Conservation (phyloP, 2,329 filamentous ascomycete species). For the Clarireedia paspali region DNA sequence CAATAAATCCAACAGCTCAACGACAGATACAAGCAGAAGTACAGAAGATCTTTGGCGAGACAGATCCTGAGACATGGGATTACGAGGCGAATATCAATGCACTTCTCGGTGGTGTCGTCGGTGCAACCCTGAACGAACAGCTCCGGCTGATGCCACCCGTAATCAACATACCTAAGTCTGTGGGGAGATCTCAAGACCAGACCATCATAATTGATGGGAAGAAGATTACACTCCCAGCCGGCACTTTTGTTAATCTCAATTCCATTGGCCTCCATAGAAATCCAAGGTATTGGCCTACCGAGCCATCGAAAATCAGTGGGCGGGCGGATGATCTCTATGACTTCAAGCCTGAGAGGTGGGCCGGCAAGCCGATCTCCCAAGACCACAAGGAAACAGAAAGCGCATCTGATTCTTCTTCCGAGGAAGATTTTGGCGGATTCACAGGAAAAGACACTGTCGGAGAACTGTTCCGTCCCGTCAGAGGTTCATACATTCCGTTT, state of each 20-base stretch:
- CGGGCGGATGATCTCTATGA: slow-evolving; percentile 28
- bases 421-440: slow-evolving; percentile 7
- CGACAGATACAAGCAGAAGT: slow-evolving; percentile 61
- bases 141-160: slow-evolving; percentile 67
- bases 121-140: slow-evolving; percentile 71
- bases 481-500: slow-evolving; percentile 30
- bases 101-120: slow-evolving; percentile 62
- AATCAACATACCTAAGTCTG: slow-evolving; percentile 62
- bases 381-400: slow-evolving; percentile 31
- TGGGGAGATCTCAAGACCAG: slow-evolving; percentile 43
- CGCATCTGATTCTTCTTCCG: slow-evolving; percentile 2
- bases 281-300: slow-evolving; percentile 46
- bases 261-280: slow-evolving; percentile 42
- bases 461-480: slow-evolving; percentile 23
- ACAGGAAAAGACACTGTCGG: slow-evolving; percentile 11
- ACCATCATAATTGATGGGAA: slow-evolving; percentile 36
- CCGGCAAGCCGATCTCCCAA: slow-evolving; percentile 51
- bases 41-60: slow-evolving; percentile 53
- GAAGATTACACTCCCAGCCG: slow-evolving; percentile 17
- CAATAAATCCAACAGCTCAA: slow-evolving; percentile 57
- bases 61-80: slow-evolving; percentile 56
- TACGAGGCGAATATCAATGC: slow-evolving; percentile 60
- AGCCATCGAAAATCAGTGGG: slow-evolving; percentile 56
- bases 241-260: slow-evolving; percentile 37
- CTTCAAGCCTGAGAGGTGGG: slow-evolving; percentile 51